A percentile compares a stretch with the other conserved stretches of the same genome.
These are phyloP conservation scores for Plasmodiophora brassicae DNA, from an alignment of 208 protist genomes.

Conservation along the genomic window DNA sequence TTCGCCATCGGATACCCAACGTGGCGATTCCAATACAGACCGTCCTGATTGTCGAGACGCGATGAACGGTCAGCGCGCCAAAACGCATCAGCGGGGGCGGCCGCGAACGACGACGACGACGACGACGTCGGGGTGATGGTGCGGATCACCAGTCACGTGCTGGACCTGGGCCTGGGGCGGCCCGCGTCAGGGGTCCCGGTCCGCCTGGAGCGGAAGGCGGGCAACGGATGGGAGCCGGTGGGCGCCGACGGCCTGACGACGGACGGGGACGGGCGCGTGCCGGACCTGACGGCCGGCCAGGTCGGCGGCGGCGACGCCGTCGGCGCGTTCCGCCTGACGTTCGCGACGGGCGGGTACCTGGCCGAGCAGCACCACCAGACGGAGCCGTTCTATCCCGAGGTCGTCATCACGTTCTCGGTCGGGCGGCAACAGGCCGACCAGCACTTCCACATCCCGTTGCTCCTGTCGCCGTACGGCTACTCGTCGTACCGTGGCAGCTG, in stretches of 20 bases:
- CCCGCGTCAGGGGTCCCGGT: background rate
- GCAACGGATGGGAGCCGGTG: background rate
- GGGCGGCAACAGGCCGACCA: background rate
- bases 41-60: too few relatives aligned
- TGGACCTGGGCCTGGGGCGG: background rate
- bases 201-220: background rate
- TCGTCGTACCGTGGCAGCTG: slow-evolving; percentile 24
- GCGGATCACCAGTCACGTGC: background rate
- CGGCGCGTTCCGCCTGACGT: background rate
- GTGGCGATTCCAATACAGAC: too few relatives aligned
- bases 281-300: background rate
- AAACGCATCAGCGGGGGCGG: too few relatives aligned
- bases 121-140: too few relatives aligned
- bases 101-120: too few relatives aligned
- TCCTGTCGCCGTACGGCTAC: background rate
- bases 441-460: slow-evolving; percentile 22
- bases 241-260: background rate
- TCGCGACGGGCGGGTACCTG: background rate
- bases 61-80: too few relatives aligned
- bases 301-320: background rate
- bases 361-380: background rate
- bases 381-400: slow-evolving; percentile 7
- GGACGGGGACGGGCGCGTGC: background rate
- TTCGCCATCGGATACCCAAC: too few relatives aligned
- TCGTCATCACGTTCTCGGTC: background rate